These are phyloP conservation scores for Salvia sclarea DNA, from an alignment of 305 asterid genomes.

Conservation along the genomic window DNA sequence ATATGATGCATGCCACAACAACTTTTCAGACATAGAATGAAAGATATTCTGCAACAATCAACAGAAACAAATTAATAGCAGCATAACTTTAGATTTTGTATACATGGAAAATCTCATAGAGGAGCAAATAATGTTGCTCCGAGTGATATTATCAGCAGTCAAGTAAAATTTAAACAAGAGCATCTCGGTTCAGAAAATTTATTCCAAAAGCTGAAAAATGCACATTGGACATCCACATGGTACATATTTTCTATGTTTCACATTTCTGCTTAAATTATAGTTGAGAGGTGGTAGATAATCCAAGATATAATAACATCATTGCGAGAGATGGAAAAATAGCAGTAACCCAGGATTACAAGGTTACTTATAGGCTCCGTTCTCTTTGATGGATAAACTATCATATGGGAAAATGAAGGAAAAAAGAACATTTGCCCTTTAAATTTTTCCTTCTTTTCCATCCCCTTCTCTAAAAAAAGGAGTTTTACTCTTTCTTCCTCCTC, in stretches of 20 bases:
- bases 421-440: no score
- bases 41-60: not conserved
- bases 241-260: not conserved
- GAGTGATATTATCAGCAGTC: not conserved
- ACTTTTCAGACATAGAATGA: not conserved
- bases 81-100: not conserved
- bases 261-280: not conserved
- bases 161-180: not conserved
- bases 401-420: no score
- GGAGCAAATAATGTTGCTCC: conserved; percentile 1
- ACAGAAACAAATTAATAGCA: not conserved
- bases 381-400: no score
- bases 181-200: not conserved
- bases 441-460: no score
- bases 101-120: not conserved
- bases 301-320: not conserved
- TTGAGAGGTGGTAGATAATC: conserved; percentile 1
- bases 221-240: not conserved
- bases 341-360: not conserved
- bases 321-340: conserved; percentile 9
- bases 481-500: no score
- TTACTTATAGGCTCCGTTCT: not conserved
- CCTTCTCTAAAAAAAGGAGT: no score
- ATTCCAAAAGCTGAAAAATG: not conserved
- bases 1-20: conserved; percentile 1